phyloP scores from a whole-genome alignment of 1,139 yeast species.

The Pneumocystis jirovecii region DNA sequence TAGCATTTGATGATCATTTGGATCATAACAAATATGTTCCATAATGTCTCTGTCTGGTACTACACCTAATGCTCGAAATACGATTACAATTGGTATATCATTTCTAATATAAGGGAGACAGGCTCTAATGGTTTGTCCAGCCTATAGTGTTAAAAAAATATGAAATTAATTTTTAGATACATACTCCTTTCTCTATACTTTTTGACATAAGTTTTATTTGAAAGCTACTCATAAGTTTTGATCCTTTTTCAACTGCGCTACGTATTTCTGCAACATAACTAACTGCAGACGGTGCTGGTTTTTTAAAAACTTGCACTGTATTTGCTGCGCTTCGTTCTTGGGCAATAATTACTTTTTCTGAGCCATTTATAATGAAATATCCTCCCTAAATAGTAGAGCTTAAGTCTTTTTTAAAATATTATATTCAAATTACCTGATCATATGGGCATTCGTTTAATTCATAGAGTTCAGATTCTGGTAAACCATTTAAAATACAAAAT shows the following conservation, averaged over 20 bases:
- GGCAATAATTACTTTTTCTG: conserved; percentile 94
- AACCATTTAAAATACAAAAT: conserved; percentile 83
- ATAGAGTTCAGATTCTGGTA: conserved; percentile 87
- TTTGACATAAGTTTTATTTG: conserved; percentile 80
- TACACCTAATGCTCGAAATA: conserved; percentile 92
- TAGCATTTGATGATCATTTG: conserved; percentile 97
- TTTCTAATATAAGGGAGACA: conserved; percentile 91
- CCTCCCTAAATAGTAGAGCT: conserved; percentile 58
- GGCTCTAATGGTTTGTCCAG: conserved; percentile 62
- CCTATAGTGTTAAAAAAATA: not conserved
- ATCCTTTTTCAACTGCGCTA: conserved; percentile 92
- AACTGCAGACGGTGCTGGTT: conserved; percentile 93
- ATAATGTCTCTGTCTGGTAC: conserved; percentile 98
- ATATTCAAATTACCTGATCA: conserved; percentile 31
- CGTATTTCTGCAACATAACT: conserved; percentile 94
- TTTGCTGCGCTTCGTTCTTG: conserved; percentile 98
- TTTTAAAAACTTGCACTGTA: conserved; percentile 94
- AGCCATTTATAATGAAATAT: conserved; percentile 92
- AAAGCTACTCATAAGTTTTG: conserved; percentile 82
- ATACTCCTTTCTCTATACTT: conserved; percentile 49
- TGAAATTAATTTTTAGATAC: not conserved
- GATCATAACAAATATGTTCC: conserved; percentile 95
- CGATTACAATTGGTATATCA: conserved; percentile 91
- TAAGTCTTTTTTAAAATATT: not conserved
- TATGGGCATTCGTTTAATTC: conserved; percentile 96